These are phyloP conservation scores for Coprinopsis sp. DNA, from an alignment of 768 basidiomycete genomes.

Conservation along the genomic window DNA sequence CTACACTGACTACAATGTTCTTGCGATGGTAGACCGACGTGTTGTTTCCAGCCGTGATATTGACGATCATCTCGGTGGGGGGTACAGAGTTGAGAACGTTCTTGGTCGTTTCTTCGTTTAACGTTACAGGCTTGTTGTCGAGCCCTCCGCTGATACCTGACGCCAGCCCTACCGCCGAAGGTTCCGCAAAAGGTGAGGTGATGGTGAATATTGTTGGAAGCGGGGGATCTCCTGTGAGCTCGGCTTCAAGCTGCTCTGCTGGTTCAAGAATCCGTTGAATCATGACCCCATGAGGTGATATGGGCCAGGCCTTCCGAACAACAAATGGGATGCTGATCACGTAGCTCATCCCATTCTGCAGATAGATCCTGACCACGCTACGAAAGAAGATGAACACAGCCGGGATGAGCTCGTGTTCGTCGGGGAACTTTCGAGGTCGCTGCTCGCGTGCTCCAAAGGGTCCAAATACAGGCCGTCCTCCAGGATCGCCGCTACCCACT, in stretches of 20 bases:
- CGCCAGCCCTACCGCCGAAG: slow-evolving; percentile 66
- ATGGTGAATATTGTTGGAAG: slow-evolving; percentile 82
- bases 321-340: slow-evolving; percentile 80
- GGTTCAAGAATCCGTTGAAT: slow-evolving; percentile 71
- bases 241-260: slow-evolving; percentile 61
- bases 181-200: slow-evolving; percentile 72
- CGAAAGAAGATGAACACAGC: slow-evolving; percentile 78
- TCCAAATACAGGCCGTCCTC: slow-evolving; percentile 45
- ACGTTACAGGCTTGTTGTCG: slow-evolving; percentile 25
- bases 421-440: slow-evolving; percentile 35
- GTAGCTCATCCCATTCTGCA: slow-evolving; percentile 67
- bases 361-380: slow-evolving; percentile 66
- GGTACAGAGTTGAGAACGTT: slow-evolving; percentile 53
- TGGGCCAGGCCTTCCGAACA: slow-evolving; percentile 73
- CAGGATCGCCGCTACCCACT: slow-evolving; percentile 12
- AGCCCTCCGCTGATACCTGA: slow-evolving; percentile 51
- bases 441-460: slow-evolving; percentile 42
- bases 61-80: slow-evolving; percentile 61
- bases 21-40: slow-evolving; percentile 33
- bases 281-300: slow-evolving; percentile 74
- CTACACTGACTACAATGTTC: slow-evolving; percentile 55
- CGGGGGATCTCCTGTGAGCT: slow-evolving; percentile 56
- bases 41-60: slow-evolving; percentile 40
- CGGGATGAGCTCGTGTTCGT: slow-evolving; percentile 38
- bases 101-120: slow-evolving; percentile 48